A percentile compares a stretch with the other conserved stretches of the same genome.
These are phyloP conservation scores for Huntiella moniliformis DNA, from an alignment of 2,329 filamentous ascomycete species.

Conservation along the genomic window DNA sequence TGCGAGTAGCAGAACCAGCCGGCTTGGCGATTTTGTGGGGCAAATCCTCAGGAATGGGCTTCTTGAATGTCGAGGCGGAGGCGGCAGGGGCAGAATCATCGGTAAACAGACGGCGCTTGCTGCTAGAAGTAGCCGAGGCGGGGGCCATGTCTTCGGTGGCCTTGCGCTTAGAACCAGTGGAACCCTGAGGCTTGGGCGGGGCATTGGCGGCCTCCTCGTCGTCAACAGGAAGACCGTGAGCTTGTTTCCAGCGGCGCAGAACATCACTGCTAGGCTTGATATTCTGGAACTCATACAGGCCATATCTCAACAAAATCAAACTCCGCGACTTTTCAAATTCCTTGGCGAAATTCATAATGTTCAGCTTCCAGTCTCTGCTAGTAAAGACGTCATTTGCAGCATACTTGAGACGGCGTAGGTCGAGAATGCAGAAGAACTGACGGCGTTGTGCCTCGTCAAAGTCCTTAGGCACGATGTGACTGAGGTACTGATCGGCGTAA, in stretches of 20 bases:
- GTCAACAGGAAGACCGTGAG: slow-evolving; percentile 32
- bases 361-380: slow-evolving; percentile 44
- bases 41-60: slow-evolving; percentile 28
- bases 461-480: slow-evolving; percentile 35
- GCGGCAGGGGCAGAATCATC: slow-evolving; percentile 19
- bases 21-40: slow-evolving; percentile 33
- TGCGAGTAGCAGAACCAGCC: slow-evolving; percentile 31
- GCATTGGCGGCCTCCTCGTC: slow-evolving; percentile 16
- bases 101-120: slow-evolving; percentile 30
- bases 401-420: slow-evolving; percentile 41
- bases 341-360: slow-evolving; percentile 43
- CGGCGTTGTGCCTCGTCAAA: slow-evolving; percentile 40
- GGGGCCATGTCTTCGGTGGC: slow-evolving; percentile 30
- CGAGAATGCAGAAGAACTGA: slow-evolving; percentile 45
- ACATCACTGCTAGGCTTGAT: slow-evolving; percentile 39
- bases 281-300: slow-evolving; percentile 44
- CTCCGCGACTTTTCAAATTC: slow-evolving; percentile 46
- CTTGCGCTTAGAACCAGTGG: slow-evolving; percentile 32
- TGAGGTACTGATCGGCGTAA: slow-evolving; percentile 40
- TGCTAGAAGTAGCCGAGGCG: slow-evolving; percentile 18
- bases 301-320: slow-evolving; percentile 41
- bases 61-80: slow-evolving; percentile 15
- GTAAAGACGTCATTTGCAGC: slow-evolving; percentile 40
- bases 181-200: slow-evolving; percentile 19
- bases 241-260: slow-evolving; percentile 38